Evolutionary conservation across 1,284 basidiomycete species (phyloP).

Genomic region (Sanghuangporus baumii): DNA sequence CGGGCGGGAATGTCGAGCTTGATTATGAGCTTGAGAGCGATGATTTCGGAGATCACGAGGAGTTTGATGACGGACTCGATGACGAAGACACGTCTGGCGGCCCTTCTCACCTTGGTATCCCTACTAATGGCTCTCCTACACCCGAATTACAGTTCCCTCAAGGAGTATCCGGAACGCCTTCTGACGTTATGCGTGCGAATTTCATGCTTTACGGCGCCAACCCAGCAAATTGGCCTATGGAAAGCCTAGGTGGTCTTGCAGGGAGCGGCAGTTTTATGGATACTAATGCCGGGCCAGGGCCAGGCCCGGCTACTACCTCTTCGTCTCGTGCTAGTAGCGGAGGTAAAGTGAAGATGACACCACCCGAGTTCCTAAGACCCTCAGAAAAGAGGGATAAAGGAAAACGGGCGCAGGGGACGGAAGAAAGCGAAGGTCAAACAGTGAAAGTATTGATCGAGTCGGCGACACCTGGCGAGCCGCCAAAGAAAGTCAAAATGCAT

Average conservation of each 20-base stretch:
- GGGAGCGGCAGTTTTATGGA: neutral
- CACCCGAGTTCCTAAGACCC: slow-evolving; percentile 3
- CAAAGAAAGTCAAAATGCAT: slow-evolving; percentile 47
- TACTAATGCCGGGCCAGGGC: neutral
- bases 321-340: neutral
- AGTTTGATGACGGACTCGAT: slow-evolving; percentile 12
- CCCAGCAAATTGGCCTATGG: slow-evolving; percentile 7
- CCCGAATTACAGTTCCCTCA: slow-evolving; percentile 15
- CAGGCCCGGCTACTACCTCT: neutral
- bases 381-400: slow-evolving; percentile 5
- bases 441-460: slow-evolving; percentile 15
- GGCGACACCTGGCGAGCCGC: slow-evolving; percentile 16
- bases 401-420: slow-evolving; percentile 5
- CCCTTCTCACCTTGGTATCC: neutral
- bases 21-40: slow-evolving; percentile 5
- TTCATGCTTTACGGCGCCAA: slow-evolving; percentile 8
- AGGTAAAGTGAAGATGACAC: neutral
- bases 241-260: neutral
- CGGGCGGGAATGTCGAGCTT: neutral
- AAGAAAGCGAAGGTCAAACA: slow-evolving; percentile 10
- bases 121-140: slow-evolving; percentile 1
- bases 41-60: slow-evolving; percentile 13
- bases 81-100: slow-evolving; percentile 2
- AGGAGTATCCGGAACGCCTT: slow-evolving; percentile 12
- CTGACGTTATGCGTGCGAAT: slow-evolving; percentile 9